Evolutionary conservation across 768 basidiomycete genomes (phyloP), one percentile per base, ranked within the genome.

Genomic region (Podaxis mareebaensis): DNA sequence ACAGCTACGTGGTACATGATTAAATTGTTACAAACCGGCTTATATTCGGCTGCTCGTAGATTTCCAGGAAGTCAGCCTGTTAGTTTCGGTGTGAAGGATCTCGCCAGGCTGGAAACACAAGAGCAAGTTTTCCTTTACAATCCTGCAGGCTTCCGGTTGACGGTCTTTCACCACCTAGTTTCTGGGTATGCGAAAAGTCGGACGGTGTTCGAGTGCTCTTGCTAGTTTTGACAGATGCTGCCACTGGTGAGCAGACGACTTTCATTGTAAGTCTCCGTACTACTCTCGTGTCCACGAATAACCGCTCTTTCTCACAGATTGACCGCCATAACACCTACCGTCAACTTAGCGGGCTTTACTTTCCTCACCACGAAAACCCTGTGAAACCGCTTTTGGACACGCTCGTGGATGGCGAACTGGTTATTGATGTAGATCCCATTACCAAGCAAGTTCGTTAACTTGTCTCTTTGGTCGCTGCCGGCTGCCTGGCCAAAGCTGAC

Each of bases 131-230:
- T 46, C 28, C 44, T 44, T 53, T 13, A n/a, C 17, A 20, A 36
- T 52, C 38, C 13, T 30, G 42, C 49, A 59, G 20, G 53, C 24
- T 33, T 5, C 55, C 3, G 28, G 58, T 11, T 60, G 49, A 48
- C 24, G 33, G 33, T 48, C 6, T 40, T 65, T 53, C 38, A 46
- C 53, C 53, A 6, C 64, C 1, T 72, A 98, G 96, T 72, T 99
- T 92, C 75, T 99, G 96, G 96, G 97, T 99, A 48, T 97, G 95
- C 77, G 97, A 99, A 79, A 99, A 99, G 79, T 96, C 94, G 12
- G 97, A 99, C 72, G 97, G 97, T 12, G 73, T 99, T 57, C 87
- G 97, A 39, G 92, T 99, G 44, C 80, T 99, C 30, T 85, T 99
- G 57, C 78, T 96, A 63, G 83, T 99, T 55, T 79, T 83, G 73